Evolutionary conservation across 345 rosid genomes (phyloP), one percentile per base, ranked within the genome.

Genomic region (Turritis glabra): DNA sequence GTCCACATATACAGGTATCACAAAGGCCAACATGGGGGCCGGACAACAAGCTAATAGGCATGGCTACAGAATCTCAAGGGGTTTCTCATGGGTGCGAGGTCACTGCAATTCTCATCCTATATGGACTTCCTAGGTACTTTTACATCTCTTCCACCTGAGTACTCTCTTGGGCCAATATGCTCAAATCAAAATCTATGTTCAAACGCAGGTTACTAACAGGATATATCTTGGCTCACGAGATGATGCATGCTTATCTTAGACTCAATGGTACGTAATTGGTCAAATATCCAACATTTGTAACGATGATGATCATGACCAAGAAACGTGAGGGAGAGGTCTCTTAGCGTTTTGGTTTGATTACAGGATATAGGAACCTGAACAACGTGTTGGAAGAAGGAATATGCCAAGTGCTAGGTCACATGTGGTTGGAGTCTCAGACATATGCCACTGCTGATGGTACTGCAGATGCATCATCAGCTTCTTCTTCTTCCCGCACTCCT

Each of bases 201-300:
- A 47, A 12, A 64, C 17, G 59, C 87, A 94, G 99, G 81, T 80
- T 95, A 80, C 73, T 95, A 73, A 92, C 97, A 1, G 99, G 97
- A 33, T 86, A 96, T 22, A 90, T 95, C 73, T 79, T 95, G 67
- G 97, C 97, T 56, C 99, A 95, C 71, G 97, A 95, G 73, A 90
- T 95, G 97, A 95, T 92, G 98, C 99, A 95, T 30, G 99, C 96
- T 8, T 95, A 93, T 91, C 89, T 95, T 71, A 84, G 99, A 46
- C 94, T 95, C 58, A 84, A 72, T 77, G 97, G 98, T 94, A 76
- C 3, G 62, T 44, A 33, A 22, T 19, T 15, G 61, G 26, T 59
- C 18, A 58, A 40, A 19, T 0, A 23, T 7, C 13, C 21, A 15
- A 23, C 7, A 32, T 47, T 0, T 35, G 29, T 9, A 25, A 47